These are phyloP conservation scores for Parasitella parasitica DNA, from an alignment of 371 early-diverging fungal genomes.

Conservation along the genomic window DNA sequence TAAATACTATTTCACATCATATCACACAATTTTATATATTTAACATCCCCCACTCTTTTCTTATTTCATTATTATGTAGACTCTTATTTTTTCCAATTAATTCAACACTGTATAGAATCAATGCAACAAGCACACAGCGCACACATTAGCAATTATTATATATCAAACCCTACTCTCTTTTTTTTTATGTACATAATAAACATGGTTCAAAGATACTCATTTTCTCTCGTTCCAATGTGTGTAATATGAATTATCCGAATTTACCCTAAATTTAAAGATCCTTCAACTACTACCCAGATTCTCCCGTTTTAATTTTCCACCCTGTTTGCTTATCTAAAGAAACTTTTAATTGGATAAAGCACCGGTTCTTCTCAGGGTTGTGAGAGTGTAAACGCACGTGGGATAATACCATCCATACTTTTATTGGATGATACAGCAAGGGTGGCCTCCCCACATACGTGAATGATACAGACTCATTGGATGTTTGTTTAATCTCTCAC, in stretches of 20 bases:
- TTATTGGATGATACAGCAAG: background rate
- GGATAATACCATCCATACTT: background rate
- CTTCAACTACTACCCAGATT: constrained; percentile 12
- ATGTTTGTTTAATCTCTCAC: background rate
- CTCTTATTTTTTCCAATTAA: background rate
- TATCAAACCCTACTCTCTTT: constrained; percentile 1
- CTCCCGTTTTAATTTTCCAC: constrained; percentile 15
- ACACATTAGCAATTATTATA: background rate
- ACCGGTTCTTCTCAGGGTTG: background rate
- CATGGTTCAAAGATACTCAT: background rate
- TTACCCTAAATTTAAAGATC: constrained; percentile 3
- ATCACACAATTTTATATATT: background rate
- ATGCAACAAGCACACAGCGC: background rate
- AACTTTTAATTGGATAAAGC: background rate
- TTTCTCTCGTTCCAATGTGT: background rate
- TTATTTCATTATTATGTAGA: background rate
- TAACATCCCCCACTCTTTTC: background rate
- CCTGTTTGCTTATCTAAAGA: constrained; percentile 14
- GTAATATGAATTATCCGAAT: constrained; percentile 3
- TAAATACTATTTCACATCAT: background rate
- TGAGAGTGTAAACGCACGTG: background rate
- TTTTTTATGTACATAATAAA: constrained; percentile 2
- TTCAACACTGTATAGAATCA: constrained; percentile 3
- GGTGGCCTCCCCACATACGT: background rate
- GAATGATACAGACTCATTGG: background rate